phyloP scores from a whole-genome alignment of 345 rosid species.

The Isatis tinctoria region DNA sequence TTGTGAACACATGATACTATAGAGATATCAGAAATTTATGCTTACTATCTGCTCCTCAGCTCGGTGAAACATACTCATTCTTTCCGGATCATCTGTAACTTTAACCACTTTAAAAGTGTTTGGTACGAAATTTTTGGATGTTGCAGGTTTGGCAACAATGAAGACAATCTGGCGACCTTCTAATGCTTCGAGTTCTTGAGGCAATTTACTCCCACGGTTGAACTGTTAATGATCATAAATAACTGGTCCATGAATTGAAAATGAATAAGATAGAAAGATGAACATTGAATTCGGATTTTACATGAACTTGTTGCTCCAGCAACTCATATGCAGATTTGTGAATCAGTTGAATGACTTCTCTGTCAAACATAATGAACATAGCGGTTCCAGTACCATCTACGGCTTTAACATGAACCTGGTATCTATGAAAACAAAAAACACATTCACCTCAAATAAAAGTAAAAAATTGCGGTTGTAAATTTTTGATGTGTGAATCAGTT shows the following conservation, averaged over 20 bases:
- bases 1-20: too few relatives aligned
- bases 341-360: not conserved
- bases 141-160: not conserved
- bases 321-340: not conserved
- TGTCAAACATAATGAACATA: not conserved
- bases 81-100: not conserved
- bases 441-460: too few relatives aligned
- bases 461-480: too few relatives aligned
- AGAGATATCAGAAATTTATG: too few relatives aligned
- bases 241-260: not conserved
- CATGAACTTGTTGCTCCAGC: slow-evolving; percentile 1
- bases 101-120: not conserved
- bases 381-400: not conserved
- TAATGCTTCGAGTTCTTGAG: not conserved
- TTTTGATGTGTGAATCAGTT: too few relatives aligned
- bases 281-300: not conserved
- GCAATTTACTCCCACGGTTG: not conserved
- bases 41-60: too few relatives aligned
- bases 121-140: not conserved
- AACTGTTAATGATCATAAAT: too few relatives aligned
- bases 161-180: not conserved
- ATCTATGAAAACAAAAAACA: too few relatives aligned
- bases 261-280: not conserved
- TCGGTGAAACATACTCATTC: too few relatives aligned
- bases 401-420: not conserved